Evolutionary conservation across 2,329 filamentous ascomycete species (phyloP).

Genomic region (Podosphaera xanthii): DNA sequence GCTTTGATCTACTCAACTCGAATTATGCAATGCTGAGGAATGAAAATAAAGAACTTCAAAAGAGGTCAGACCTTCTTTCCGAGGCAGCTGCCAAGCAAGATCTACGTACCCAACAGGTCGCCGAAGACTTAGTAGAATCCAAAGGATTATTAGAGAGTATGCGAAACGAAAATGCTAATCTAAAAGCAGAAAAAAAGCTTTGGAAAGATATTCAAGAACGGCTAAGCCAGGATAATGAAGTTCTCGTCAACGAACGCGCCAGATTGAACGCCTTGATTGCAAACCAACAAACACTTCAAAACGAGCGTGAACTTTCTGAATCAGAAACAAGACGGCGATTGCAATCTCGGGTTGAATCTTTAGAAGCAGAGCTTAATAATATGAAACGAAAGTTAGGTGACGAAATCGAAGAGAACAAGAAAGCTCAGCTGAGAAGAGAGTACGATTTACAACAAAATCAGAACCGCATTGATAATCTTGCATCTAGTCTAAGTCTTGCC

Average conservation of each 20-base stretch:
- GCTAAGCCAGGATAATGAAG: slow-evolving; percentile 71
- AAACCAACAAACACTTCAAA: slow-evolving; percentile 71
- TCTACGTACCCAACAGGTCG: slow-evolving; percentile 69
- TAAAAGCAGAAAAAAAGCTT: slow-evolving; percentile 84
- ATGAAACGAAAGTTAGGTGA: slow-evolving; percentile 66
- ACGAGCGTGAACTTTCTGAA: slow-evolving; percentile 72
- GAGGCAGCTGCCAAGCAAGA: slow-evolving; percentile 81
- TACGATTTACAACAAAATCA: slow-evolving; percentile 75
- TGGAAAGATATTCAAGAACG: slow-evolving; percentile 88
- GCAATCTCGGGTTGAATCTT: slow-evolving; percentile 50
- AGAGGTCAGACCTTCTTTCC: slow-evolving; percentile 51
- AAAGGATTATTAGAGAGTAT: slow-evolving; percentile 65
- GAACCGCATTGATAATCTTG: slow-evolving; percentile 80
- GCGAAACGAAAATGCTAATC: slow-evolving; percentile 72
- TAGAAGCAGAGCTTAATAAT: slow-evolving; percentile 57
- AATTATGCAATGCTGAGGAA: slow-evolving; percentile 67
- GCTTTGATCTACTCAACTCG: slow-evolving; percentile 71
- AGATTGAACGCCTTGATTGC: slow-evolving; percentile 64
- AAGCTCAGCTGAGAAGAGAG: slow-evolving; percentile 62
- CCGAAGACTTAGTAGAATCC: slow-evolving; percentile 77
- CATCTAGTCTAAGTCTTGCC: slow-evolving; percentile 52
- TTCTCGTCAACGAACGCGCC: slow-evolving; percentile 59
- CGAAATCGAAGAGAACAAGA: slow-evolving; percentile 67
- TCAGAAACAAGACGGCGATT: slow-evolving; percentile 61
- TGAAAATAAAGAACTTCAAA: slow-evolving; percentile 73